phyloP scores from a whole-genome alignment of 108 stramenopile genomes.

The Cyclotella choctawhatcheeana region DNA sequence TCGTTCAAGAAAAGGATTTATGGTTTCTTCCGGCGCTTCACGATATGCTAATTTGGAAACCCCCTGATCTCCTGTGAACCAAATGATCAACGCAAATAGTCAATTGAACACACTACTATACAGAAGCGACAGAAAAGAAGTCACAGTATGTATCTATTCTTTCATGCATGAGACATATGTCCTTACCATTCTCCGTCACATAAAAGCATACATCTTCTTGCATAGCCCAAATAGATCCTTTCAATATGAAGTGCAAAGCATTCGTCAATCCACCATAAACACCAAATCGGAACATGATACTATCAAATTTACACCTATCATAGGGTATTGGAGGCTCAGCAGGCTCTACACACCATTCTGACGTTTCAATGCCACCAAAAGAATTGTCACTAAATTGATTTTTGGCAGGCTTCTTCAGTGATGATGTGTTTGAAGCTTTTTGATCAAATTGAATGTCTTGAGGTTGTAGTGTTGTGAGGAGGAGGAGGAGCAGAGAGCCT shows the following conservation, averaged over 20 bases:
- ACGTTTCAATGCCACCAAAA: background rate
- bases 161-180: too few species aligned
- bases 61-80: too few species aligned
- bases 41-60: slow-evolving; percentile 9
- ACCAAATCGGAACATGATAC: background rate
- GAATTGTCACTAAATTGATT: too few species aligned
- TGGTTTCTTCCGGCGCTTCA: background rate
- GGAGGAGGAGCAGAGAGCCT: too few species aligned
- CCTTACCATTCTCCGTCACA: background rate
- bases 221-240: slow-evolving; percentile 11
- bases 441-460: too few species aligned
- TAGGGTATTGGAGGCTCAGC: background rate
- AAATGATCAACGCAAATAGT: too few species aligned
- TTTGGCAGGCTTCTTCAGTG: too few species aligned
- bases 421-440: too few species aligned
- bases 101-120: too few species aligned
- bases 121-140: too few species aligned
- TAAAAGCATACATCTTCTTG: slow-evolving; percentile 13
- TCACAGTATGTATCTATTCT: too few species aligned
- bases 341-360: background rate
- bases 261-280: slow-evolving; percentile 13
- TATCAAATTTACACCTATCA: background rate
- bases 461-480: too few species aligned
- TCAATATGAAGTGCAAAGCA: slow-evolving; percentile 11
- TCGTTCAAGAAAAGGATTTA: slow-evolving; percentile 7